A percentile compares a stretch with the other conserved stretches of the same genome.
These are phyloP conservation scores for Penicillium macrosclerotiorum DNA, from an alignment of 495 filamentous ascomycete species.

Conservation along the genomic window DNA sequence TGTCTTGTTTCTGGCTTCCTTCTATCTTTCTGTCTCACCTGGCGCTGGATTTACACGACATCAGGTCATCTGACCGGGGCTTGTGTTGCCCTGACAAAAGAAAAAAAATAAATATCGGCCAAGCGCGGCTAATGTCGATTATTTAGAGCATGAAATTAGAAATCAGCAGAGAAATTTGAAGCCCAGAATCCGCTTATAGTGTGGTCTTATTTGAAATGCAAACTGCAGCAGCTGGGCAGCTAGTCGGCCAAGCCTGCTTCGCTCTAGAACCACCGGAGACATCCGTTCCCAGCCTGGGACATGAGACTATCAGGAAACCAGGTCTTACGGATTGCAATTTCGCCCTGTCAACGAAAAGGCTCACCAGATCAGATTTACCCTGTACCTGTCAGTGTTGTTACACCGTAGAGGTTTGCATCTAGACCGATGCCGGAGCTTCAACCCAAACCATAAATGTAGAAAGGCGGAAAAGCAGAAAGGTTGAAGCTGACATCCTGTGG, in stretches of 20 bases:
- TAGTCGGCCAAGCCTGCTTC: neutral
- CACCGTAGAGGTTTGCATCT: slow-evolving; percentile 24
- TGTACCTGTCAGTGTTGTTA: slow-evolving; percentile 26
- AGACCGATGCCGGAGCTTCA: slow-evolving; percentile 17
- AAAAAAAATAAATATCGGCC: neutral
- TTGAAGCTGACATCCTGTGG: slow-evolving; percentile 11
- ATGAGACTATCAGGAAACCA: neutral
- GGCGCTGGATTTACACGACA: slow-evolving; percentile 14
- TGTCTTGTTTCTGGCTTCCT: neutral
- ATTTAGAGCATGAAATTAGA: neutral
- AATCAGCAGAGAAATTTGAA: neutral
- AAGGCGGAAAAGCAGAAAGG: too few relatives aligned
- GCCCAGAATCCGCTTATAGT: neutral
- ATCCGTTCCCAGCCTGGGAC: neutral
- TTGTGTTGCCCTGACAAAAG: slow-evolving; percentile 6
- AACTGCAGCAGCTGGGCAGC: slow-evolving; percentile 4
- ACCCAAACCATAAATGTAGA: slow-evolving; percentile 13
- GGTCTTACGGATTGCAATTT: slow-evolving; percentile 23
- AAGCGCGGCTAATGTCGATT: slow-evolving; percentile 21
- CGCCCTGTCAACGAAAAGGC: slow-evolving; percentile 7
- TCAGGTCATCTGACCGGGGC: slow-evolving; percentile 23
- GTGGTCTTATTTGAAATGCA: slow-evolving; percentile 8
- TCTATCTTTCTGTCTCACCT: slow-evolving; percentile 17
- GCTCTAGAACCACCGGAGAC: slow-evolving; percentile 5
- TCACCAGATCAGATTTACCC: slow-evolving; percentile 17